Conservation (phyloP, 1,139 yeast species). For the Suhomyces atakaporum region DNA sequence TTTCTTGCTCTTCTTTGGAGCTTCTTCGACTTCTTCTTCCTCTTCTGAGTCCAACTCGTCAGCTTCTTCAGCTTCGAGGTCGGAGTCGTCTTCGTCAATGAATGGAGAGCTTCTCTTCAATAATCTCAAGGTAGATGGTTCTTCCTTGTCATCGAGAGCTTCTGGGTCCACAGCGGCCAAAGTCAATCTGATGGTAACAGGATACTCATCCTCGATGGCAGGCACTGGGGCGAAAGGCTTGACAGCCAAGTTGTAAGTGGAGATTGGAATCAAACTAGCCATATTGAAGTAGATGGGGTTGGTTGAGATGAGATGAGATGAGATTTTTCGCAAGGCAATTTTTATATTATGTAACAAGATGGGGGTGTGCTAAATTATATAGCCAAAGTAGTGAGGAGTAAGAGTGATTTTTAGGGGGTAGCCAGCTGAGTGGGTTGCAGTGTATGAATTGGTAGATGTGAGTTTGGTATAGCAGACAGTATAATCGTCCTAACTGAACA, state of each 20-base stretch:
- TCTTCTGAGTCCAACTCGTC: constrained; percentile 56
- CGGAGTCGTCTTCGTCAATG: constrained; percentile 47
- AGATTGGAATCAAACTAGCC: constrained; percentile 76
- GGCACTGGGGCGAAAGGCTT: constrained; percentile 85
- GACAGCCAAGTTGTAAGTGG: constrained; percentile 81
- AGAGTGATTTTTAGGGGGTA: too few species aligned
- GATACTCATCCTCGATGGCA: constrained; percentile 83
- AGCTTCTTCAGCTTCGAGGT: constrained; percentile 45
- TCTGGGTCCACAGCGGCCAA: constrained; percentile 96
- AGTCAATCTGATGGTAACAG: constrained; percentile 86
- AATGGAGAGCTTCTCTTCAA: constrained; percentile 69
- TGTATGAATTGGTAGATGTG: too few species aligned
- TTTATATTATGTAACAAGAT: too few species aligned
- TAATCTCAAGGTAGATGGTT: constrained; percentile 87
- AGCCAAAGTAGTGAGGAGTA: too few species aligned
- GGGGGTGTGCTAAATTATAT: too few species aligned
- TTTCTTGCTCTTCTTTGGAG: constrained; percentile 28
- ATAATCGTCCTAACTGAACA: too few species aligned
- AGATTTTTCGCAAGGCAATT: too few species aligned
- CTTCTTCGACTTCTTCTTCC: constrained; percentile 49
- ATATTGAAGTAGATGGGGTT: constrained; percentile 28
- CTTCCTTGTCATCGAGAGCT: constrained; percentile 73
- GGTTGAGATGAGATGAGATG: constrained; percentile 14
- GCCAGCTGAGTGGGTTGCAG: too few species aligned
- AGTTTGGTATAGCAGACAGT: too few species aligned